Percentiles rank a stretch among this genome's conserved stretches.
Evolutionary conservation across 2,329 filamentous ascomycete genomes (phyloP).

Genomic region (Escovopsis sp.): DNA sequence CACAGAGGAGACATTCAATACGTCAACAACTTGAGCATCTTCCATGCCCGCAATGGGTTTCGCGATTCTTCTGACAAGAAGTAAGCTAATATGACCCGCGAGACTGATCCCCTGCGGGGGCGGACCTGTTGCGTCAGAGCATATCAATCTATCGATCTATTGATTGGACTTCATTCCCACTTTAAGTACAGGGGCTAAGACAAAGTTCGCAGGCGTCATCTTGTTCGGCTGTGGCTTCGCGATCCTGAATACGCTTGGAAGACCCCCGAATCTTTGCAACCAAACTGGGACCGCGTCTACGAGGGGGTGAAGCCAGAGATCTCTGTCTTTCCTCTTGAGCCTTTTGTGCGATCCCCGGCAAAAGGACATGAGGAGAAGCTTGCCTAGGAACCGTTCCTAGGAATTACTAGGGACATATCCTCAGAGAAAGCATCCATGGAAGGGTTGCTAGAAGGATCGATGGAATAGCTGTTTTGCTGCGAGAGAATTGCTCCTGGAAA

Average conservation of each 20-base stretch:
- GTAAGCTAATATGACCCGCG: slow-evolving; percentile 17
- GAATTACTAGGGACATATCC: too few species aligned
- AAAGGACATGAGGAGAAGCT: background rate
- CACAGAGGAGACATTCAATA: slow-evolving; percentile 38
- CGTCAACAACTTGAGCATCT: slow-evolving; percentile 37
- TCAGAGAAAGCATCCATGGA: too few species aligned
- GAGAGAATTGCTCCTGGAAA: too few species aligned
- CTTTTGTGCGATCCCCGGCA: slow-evolving; percentile 10
- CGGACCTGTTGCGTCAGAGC: too few species aligned
- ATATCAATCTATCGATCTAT: background rate
- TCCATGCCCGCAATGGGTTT: slow-evolving; percentile 37
- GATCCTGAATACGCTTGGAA: slow-evolving; percentile 34
- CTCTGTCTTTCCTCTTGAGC: slow-evolving; percentile 41
- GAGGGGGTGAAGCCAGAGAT: slow-evolving; percentile 33
- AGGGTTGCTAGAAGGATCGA: too few species aligned
- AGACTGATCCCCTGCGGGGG: too few species aligned
- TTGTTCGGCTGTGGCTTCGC: slow-evolving; percentile 34
- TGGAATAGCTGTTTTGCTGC: too few species aligned
- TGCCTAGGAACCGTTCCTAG: too few species aligned
- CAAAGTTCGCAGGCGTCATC: slow-evolving; percentile 22
- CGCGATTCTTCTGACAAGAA: slow-evolving; percentile 25
- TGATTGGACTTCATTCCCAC: too few species aligned
- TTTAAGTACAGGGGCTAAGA: slow-evolving; percentile 5
- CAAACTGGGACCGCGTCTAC: slow-evolving; percentile 38
- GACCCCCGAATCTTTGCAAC: slow-evolving; percentile 26